phyloP scores from a whole-genome alignment of 345 rosid genomes.

The Leavenworthia alabamica region DNA sequence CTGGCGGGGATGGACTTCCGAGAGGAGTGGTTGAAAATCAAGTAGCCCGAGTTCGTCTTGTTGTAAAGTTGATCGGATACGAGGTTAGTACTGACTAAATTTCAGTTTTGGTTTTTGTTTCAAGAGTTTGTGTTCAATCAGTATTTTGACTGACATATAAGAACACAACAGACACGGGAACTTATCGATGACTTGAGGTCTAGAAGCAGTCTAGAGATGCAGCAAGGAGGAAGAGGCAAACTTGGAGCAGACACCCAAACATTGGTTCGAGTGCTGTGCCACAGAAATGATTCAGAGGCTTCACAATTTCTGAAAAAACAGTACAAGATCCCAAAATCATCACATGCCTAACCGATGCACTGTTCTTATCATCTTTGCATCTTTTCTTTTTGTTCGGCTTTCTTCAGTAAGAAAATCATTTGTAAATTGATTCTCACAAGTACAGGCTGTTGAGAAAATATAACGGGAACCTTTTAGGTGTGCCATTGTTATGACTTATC shows the following conservation, averaged over 20 bases:
- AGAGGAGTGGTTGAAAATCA: slow-evolving; percentile 96
- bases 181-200: slow-evolving; percentile 74
- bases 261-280: slow-evolving; percentile 74
- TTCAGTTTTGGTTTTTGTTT: background rate
- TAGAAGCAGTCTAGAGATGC: slow-evolving; percentile 50
- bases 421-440: slow-evolving; percentile 18
- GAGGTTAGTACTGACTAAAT: slow-evolving; percentile 51
- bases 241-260: slow-evolving; percentile 79
- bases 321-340: slow-evolving; percentile 81
- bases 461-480: too few species aligned
- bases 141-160: background rate
- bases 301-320: slow-evolving; percentile 88
- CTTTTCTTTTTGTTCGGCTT: background rate
- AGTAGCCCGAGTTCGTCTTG: slow-evolving; percentile 71
- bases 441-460: slow-evolving; percentile 1
- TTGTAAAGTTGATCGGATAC: slow-evolving; percentile 65
- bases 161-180: slow-evolving; percentile 64
- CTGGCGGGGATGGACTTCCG: slow-evolving; percentile 97
- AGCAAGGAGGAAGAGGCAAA: slow-evolving; percentile 52
- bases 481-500: too few species aligned
- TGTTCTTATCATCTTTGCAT: background rate
- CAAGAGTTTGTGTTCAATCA: background rate
- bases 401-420: background rate
- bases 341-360: background rate
- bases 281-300: slow-evolving; percentile 81